Evolutionary conservation across 2,329 filamentous ascomycete species (phyloP).

Genomic region (Keithomyces neogunnii): DNA sequence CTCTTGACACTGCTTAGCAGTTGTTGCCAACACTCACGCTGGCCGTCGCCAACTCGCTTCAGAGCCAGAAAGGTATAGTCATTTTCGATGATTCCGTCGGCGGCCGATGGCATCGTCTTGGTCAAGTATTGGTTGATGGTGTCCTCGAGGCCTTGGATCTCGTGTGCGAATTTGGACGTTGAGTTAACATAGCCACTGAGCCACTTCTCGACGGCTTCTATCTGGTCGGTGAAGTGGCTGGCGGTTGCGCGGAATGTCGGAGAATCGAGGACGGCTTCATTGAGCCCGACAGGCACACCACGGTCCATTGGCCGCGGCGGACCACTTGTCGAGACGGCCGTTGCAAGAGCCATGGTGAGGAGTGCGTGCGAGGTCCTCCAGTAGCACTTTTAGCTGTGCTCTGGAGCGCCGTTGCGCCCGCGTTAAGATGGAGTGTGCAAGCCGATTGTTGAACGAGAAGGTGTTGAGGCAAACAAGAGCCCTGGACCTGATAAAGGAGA

Average conservation of each 20-base stretch:
- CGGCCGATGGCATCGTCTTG: constrained; percentile 67
- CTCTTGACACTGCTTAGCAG: constrained; percentile 66
- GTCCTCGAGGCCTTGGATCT: constrained; percentile 67
- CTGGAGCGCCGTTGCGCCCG: neutral
- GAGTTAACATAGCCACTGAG: constrained; percentile 55
- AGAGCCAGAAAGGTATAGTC: constrained; percentile 89
- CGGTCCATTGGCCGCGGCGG: constrained; percentile 19
- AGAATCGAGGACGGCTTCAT: constrained; percentile 93
- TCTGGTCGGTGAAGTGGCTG: constrained; percentile 81
- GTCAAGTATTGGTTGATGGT: constrained; percentile 69
- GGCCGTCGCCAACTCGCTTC: constrained; percentile 75
- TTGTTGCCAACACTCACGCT: constrained; percentile 79
- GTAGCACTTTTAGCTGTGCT: constrained; percentile 4
- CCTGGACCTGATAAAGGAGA: neutral
- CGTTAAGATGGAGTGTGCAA: neutral
- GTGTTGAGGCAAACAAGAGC: neutral
- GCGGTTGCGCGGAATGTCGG: constrained; percentile 88
- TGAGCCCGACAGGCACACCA: constrained; percentile 68
- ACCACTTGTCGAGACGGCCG: constrained; percentile 2
- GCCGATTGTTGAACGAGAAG: neutral
- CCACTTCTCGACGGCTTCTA: constrained; percentile 88
- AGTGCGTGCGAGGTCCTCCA: neutral
- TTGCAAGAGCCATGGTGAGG: constrained; percentile 13
- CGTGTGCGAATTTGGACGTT: constrained; percentile 47
- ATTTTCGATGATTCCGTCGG: constrained; percentile 83